phyloP scores from a whole-genome alignment of 2,329 filamentous ascomycete species.

The Aureobasidium sp. region DNA sequence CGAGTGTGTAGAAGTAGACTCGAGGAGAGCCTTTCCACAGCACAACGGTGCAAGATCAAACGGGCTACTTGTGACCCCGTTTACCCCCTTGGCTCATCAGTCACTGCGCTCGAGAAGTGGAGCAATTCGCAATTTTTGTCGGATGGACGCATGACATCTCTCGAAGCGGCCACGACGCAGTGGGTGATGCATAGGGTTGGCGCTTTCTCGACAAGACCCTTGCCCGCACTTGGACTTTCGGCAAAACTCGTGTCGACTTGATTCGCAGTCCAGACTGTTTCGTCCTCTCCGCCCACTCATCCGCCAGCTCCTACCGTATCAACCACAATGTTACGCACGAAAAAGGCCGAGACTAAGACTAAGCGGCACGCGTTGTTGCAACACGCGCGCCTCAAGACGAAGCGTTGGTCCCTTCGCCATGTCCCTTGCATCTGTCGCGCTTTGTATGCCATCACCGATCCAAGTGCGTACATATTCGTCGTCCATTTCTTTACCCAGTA shows the following conservation, averaged over 20 bases:
- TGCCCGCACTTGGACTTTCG: conserved; percentile 1
- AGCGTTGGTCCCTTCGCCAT: neutral
- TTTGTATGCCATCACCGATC: neutral
- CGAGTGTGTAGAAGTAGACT: neutral
- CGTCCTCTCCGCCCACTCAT: neutral
- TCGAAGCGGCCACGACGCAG: neutral
- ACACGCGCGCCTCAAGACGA: neutral
- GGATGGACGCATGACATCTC: conserved; percentile 1
- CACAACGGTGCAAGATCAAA: neutral
- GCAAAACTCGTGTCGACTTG: conserved; percentile 2
- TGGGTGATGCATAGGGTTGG: neutral
- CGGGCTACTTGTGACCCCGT: conserved; percentile 4
- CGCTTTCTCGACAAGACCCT: neutral
- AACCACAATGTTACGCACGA: neutral
- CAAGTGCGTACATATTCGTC: neutral
- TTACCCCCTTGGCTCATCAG: neutral
- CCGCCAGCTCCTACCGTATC: neutral
- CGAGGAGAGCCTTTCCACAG: neutral
- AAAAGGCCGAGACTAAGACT: neutral
- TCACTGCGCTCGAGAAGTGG: neutral
- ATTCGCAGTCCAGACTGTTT: conserved; percentile 5
- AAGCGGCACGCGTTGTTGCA: neutral
- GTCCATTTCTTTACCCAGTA: neutral
- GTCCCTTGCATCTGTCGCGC: neutral
- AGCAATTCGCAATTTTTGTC: conserved; percentile 9